Evolutionary conservation across 768 basidiomycete genomes (phyloP), one percentile per base, ranked within the genome.

Genomic region (Tulasnella sp.): DNA sequence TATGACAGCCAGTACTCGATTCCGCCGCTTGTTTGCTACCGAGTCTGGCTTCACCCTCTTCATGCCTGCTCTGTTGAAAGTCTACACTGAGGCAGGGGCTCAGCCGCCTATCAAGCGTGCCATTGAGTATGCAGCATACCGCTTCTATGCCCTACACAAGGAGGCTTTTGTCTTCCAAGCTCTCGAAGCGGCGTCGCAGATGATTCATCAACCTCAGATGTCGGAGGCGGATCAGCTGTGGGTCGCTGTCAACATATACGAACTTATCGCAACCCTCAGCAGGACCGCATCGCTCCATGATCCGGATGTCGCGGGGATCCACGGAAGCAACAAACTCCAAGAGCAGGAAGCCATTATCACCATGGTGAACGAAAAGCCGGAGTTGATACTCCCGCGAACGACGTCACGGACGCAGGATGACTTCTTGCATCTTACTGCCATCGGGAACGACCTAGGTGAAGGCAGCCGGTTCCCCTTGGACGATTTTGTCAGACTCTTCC

Each of bases 151-250:
- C 0, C 72, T 84, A 2, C 86, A 90, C 65, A 75, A 78, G 53
- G 83, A 87, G 44, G 75, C 81, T 0, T 87, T 88, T 65, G 71
- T 87, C 49, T 89, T 85, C 67, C 86, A 88, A 68, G 78, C 78
- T 42, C 71, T 88, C 63, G 84, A 84, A 62, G 73, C 76, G 19
- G 73, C 84, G 34, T 78, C 80, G 2, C 79, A 79, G 59, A 65
- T 85, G 27, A 68, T 81, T 29, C 73, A 74, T 59, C 66, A 79
- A 10, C 80, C 2, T 72, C 72, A 10, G 69, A 75, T 21, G 49
- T 24, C 49, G 27, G 34, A 56, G 5, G 51, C 25, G 15, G 77
- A 84, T 55, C 71, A 68, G 1, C 69, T 75, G 10, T 78, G 77
- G 75, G 73, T 84, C 27, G 80, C 79, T 10, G 73, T 73, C 54